Base-by-base conservation (phyloP, 495 filamentous ascomycete genomes). In the Penicillium cinerascens region DNA sequence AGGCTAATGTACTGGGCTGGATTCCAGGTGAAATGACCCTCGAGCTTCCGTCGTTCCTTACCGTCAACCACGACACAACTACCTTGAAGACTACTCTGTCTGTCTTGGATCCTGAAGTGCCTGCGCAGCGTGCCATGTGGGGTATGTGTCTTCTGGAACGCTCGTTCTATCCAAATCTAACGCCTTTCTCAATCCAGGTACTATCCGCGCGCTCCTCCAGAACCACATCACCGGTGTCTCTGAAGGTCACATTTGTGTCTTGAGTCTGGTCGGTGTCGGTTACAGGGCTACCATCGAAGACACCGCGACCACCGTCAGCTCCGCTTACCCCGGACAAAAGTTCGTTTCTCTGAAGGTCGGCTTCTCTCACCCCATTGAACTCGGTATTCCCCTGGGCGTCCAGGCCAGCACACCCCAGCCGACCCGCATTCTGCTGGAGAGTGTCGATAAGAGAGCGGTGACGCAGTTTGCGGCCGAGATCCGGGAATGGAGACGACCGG, bases 101-200 rank as follows among this genome's bases (percentile, higher is more conserved):
- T 27, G 77, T 97, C 13, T 56, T 82, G 53, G 80, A 97, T 69
- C 60, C 67, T 9, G 59, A 77, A 6, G 56, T 82, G 21, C 81
- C 85, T 61, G 78, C 87, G 45, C 93, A 98, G 72, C 82, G 89
- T 64, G 92, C 87, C 69, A 97, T 97, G 92, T 98, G 93, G 93
- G 93, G 93, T 95, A 78, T 44, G 88, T 77, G 25, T 51, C 37
- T 36, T 49, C 35, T 35, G 15, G 29, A n/a, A 7, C 25, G 5
- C n/a, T 25, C 20, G 10, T 7, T 36, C 40, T 27, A 5, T 23
- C 18, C 13, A 9, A 38, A 16, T 22, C 47, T 64, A 45, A 67
- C 39, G 33, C 8, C 47, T 35, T 52, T n/a, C 13, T 42, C 42
- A 13, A 21, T 45, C 2, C 27, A 96, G 91, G 91, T 44, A 97